Base-by-base conservation (phyloP, 108 stramenopile species). In the Cyclotella baltica region DNA sequence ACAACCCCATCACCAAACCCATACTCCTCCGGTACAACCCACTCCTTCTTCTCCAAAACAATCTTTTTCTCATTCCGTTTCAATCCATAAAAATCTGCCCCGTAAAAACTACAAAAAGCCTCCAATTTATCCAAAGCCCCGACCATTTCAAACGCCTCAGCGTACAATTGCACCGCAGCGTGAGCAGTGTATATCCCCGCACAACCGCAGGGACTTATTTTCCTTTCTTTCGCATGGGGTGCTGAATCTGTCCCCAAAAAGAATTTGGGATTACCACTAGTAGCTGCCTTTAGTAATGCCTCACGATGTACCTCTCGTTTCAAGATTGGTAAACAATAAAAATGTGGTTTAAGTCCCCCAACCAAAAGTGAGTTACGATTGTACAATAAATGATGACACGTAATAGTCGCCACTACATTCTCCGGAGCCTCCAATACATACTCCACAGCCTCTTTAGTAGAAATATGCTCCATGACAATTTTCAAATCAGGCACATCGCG, bases 181-280 rank as follows among this genome's bases (percentile, higher is more conserved):
- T 98, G 98, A 4, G 96, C 98, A 13, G 98, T 95, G 70, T 93
- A 99, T 8, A 96, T 87, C 11, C 99, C 99, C 10, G 99, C 99
- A 71, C 99, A 99, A 19, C 99, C 97, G 83, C 98, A 98, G 15
- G 86, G 77, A 30, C 85, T 67, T 64, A 92, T 89, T 86, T 99
- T 99, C 38, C 67, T 81, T 13, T 76, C 70, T 3, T 81, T 75
- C 0, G 89, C 85, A 84, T 99, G 99, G 8, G 99, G 99, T 16
- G 99, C 99, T 11, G 94, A 94, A 85, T 99, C 99, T 11, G 99
- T 99, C 25, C 99, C 99, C 31, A 96, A 59, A 81, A 99, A 99
- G 89, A 99, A 99, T 81, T 98, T 98, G 67, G 85, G 69, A 58
- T 57, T 84, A 20, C 98, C 98, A 28, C 92, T 91, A 1, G 96